Evolutionary conservation across 2,329 filamentous ascomycete genomes (phyloP).

Genomic region (Fusarium fracticaudum): DNA sequence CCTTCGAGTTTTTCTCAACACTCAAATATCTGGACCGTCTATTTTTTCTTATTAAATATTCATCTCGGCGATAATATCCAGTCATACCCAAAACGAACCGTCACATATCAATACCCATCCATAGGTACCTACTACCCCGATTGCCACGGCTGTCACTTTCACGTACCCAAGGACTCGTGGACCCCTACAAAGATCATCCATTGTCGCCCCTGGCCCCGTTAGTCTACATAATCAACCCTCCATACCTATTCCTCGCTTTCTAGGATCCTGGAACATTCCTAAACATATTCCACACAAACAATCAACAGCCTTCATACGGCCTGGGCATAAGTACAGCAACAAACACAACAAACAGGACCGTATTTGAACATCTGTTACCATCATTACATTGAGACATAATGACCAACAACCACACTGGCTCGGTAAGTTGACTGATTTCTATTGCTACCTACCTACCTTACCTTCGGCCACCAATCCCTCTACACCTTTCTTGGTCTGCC

Average conservation of each 20-base stretch:
- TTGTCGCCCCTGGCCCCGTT: slow-evolving; percentile 21
- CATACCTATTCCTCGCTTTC: slow-evolving; percentile 8
- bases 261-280: slow-evolving; percentile 40
- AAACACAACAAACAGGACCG: neutral
- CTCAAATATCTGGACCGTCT: neutral
- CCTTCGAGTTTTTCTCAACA: neutral
- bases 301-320: neutral
- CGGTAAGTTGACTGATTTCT: slow-evolving; percentile 3
- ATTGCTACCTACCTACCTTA: neutral
- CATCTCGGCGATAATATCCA: neutral
- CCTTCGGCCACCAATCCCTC: neutral
- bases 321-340: slow-evolving; percentile 1
- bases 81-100: neutral
- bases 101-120: neutral
- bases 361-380: neutral
- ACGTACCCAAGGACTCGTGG: slow-evolving; percentile 3
- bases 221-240: slow-evolving; percentile 27
- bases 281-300: slow-evolving; percentile 39
- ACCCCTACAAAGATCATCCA: slow-evolving; percentile 33
- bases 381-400: neutral
- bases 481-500: neutral
- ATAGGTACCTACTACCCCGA: neutral
- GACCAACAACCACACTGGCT: neutral
- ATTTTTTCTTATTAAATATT: slow-evolving; percentile 9
- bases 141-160: slow-evolving; percentile 1